These are phyloP conservation scores for Purshia tridentata DNA, from an alignment of 306 rosid genomes.

Conservation along the genomic window DNA sequence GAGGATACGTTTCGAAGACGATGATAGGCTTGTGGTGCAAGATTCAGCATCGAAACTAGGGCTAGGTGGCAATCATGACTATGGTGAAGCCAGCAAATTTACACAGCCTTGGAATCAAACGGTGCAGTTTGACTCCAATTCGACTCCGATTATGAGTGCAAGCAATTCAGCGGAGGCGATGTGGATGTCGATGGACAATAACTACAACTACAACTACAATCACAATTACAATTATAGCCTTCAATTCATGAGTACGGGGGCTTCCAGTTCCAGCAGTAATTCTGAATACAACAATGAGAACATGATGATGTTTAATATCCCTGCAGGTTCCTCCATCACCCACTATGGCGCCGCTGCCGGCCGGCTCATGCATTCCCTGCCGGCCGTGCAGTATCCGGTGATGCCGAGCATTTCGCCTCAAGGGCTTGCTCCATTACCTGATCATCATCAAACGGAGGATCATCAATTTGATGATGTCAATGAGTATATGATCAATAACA, in stretches of 20 bases:
- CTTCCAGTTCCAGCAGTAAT: neutral
- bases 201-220: too few species aligned
- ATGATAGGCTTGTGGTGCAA: neutral
- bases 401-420: neutral
- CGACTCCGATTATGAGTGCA: neutral
- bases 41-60: neutral
- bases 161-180: neutral
- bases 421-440: too few species aligned
- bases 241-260: neutral
- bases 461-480: neutral
- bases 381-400: neutral
- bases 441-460: neutral
- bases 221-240: neutral
- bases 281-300: neutral
- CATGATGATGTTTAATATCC: neutral
- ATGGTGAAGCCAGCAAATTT: neutral
- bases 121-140: neutral
- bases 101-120: neutral
- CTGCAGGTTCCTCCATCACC: slow-evolving; percentile 1
- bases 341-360: neutral
- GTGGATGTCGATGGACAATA: slow-evolving; percentile 8
- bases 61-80: neutral
- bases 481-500: neutral
- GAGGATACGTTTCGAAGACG: neutral
- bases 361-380: neutral